A percentile compares a stretch with the other conserved stretches of the same genome.
Conservation (phyloP, 345 rosid species). For the Populus simonii region DNA sequence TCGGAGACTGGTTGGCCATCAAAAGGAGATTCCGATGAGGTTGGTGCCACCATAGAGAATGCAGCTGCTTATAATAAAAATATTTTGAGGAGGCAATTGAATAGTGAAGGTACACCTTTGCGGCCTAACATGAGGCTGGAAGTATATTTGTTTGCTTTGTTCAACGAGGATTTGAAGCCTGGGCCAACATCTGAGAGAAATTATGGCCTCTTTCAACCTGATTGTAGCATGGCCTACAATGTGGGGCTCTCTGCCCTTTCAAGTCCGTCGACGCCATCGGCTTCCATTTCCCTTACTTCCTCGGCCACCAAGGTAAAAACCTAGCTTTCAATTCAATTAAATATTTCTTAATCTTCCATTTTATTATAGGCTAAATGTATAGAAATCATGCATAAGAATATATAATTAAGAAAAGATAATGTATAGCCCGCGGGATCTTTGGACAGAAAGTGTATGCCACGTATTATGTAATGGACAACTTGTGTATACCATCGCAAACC, state of each 20-base stretch:
- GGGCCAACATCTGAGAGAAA: slow-evolving; percentile 92
- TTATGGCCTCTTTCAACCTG: slow-evolving; percentile 84
- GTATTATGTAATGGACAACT: neutral
- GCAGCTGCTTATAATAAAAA: slow-evolving; percentile 75
- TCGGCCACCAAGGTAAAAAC: slow-evolving; percentile 68
- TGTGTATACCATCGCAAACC: neutral
- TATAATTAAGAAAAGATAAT: neutral
- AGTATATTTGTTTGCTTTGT: slow-evolving; percentile 80
- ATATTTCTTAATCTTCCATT: neutral
- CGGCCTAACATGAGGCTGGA: slow-evolving; percentile 64
- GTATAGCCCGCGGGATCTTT: neutral
- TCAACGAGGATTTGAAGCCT: slow-evolving; percentile 88
- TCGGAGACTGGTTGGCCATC: slow-evolving; percentile 99
- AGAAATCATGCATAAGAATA: neutral
- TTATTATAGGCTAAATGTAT: neutral
- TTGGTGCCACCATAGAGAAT: slow-evolving; percentile 64
- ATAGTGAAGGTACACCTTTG: slow-evolving; percentile 78
- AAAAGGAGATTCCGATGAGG: slow-evolving; percentile 67
- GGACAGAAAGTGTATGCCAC: slow-evolving; percentile 6
- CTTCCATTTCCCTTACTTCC: slow-evolving; percentile 65
- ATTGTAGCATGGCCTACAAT: slow-evolving; percentile 82
- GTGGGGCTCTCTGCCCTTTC: slow-evolving; percentile 68
- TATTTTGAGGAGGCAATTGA: slow-evolving; percentile 61
- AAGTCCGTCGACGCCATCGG: slow-evolving; percentile 44
- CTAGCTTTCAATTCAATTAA: slow-evolving; percentile 11